Evolutionary conservation across 768 basidiomycete species (phyloP).

Genomic region (Auricularia sp.): DNA sequence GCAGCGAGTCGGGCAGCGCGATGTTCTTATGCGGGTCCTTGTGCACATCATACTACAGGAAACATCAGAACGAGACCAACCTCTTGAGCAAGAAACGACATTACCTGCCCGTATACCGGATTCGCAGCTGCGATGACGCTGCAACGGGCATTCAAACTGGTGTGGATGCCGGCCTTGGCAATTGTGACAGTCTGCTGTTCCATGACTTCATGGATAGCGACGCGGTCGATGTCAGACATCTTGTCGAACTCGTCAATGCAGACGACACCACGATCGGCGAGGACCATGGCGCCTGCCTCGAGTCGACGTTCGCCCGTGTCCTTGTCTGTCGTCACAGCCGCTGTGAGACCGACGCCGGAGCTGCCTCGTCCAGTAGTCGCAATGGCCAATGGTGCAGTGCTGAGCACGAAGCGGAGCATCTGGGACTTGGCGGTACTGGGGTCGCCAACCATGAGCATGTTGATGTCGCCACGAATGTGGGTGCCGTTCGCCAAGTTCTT

Average conservation of each 20-base stretch:
- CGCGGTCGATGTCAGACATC: constrained; percentile 97
- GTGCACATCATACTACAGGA: constrained; percentile 86
- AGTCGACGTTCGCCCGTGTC: constrained; percentile 95
- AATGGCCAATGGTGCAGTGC: constrained; percentile 93
- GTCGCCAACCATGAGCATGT: constrained; percentile 98
- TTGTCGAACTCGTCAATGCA: constrained; percentile 99
- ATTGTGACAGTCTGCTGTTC: constrained; percentile 99
- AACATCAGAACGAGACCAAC: constrained; percentile 4
- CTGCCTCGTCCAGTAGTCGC: constrained; percentile 96
- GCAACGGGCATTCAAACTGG: constrained; percentile 93
- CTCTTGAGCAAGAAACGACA: constrained; percentile 11
- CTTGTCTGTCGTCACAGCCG: constrained; percentile 95
- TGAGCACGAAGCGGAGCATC: constrained; percentile 87
- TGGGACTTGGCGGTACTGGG: constrained; percentile 98
- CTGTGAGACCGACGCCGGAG: constrained; percentile 98
- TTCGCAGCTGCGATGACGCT: constrained; percentile 98
- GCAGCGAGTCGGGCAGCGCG: constrained; percentile 90
- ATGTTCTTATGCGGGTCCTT: constrained; percentile 99
- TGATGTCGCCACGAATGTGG: constrained; percentile 98
- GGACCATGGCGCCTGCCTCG: constrained; percentile 98
- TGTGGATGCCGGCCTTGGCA: constrained; percentile 98
- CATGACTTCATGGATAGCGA: constrained; percentile 99
- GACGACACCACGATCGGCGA: constrained; percentile 96
- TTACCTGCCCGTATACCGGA: constrained; percentile 93
- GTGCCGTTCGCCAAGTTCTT: constrained; percentile 97